Evolutionary conservation across 306 rosid genomes (phyloP).

Genomic region (Vigna reflexopilosa): DNA sequence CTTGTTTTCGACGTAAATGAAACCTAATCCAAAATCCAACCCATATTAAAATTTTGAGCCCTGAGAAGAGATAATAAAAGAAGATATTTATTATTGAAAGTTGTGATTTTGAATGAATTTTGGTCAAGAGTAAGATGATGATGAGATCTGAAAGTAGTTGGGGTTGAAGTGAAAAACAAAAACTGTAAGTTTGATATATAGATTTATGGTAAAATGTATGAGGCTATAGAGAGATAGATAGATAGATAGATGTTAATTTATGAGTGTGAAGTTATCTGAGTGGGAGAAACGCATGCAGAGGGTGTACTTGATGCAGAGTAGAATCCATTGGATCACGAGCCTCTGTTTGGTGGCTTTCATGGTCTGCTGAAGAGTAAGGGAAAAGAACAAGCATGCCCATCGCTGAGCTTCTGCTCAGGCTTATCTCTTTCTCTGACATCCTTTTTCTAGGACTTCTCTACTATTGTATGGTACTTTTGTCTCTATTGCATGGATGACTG

Average conservation of each 20-base stretch:
- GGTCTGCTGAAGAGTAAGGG: no score
- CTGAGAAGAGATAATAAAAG: no score
- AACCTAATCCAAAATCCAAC: no score
- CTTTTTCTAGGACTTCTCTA: slow-evolving; percentile 53
- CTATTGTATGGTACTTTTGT: slow-evolving; percentile 11
- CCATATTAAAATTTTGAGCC: no score
- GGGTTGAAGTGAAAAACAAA: not conserved
- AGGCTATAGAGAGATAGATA: no score
- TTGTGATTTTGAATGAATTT: no score
- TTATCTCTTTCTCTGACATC: slow-evolving; percentile 47
- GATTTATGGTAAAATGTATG: not conserved
- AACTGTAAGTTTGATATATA: not conserved
- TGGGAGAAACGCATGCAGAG: slow-evolving; percentile 28
- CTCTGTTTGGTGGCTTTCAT: slow-evolving; percentile 62
- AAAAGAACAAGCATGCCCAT: not conserved
- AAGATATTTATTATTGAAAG: no score
- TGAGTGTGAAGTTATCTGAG: not conserved
- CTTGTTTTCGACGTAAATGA: no score
- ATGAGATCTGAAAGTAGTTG: no score
- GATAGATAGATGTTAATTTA: not conserved
- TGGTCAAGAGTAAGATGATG: no score
- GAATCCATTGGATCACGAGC: slow-evolving; percentile 55
- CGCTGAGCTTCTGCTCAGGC: not conserved
- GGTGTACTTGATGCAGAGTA: slow-evolving; percentile 7
- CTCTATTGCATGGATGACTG: not conserved